Conservation (phyloP, 164 flowering plant genomes). For the Tetrastigma voinierianum region DNA sequence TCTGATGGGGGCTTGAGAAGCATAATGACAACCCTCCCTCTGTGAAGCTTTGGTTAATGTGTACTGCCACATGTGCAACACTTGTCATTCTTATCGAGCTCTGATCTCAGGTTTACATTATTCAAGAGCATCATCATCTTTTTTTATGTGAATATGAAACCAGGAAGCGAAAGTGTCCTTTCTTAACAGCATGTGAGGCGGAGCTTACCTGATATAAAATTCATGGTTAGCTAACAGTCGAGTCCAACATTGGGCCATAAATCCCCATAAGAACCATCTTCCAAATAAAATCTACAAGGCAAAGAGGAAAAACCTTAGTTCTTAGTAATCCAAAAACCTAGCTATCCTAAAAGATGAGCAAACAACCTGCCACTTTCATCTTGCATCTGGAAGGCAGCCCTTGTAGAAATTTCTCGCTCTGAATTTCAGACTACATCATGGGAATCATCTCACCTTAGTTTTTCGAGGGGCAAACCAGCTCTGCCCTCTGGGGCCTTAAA, state of each 20-base stretch:
- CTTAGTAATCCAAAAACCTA: no score
- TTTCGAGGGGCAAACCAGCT: no score
- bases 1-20: slow-evolving; percentile 50
- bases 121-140: slow-evolving; percentile 36
- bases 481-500: no score
- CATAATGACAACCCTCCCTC: slow-evolving; percentile 70
- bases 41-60: slow-evolving; percentile 78
- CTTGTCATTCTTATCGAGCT: slow-evolving; percentile 54
- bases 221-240: slow-evolving; percentile 12
- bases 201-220: slow-evolving; percentile 47
- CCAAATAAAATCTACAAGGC: no score
- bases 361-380: no score
- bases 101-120: slow-evolving; percentile 38
- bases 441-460: no score
- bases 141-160: slow-evolving; percentile 53
- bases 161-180: slow-evolving; percentile 94
- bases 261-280: no score
- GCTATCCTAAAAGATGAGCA: no score
- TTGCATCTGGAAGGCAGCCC: no score
- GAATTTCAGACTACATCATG: no score
- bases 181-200: slow-evolving; percentile 84
- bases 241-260: neutral
- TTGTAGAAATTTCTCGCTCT: no score
- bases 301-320: no score
- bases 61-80: slow-evolving; percentile 68